Conservation (phyloP, 495 filamentous ascomycete species). For the Tuber brumale region DNA sequence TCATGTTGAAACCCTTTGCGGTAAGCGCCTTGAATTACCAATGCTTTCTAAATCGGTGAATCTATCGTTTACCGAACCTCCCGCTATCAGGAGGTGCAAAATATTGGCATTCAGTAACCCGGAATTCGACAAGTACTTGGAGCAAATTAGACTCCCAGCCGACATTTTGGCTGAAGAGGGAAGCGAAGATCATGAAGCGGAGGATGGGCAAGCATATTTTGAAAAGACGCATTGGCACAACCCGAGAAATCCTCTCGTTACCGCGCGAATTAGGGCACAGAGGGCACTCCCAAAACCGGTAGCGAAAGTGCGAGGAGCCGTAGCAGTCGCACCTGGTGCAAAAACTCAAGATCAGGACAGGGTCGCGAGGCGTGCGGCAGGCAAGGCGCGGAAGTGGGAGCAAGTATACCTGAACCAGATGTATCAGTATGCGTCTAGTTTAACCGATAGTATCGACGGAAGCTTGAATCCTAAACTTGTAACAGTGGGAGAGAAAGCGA, state of each 20-base stretch:
- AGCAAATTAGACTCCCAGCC: constrained; percentile 10
- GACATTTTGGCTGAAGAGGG: constrained; percentile 17
- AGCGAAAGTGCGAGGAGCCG: constrained; percentile 12
- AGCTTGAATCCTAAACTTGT: constrained; percentile 49
- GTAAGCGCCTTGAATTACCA: not conserved
- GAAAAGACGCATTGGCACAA: constrained; percentile 69
- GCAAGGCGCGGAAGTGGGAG: constrained; percentile 45
- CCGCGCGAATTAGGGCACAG: constrained; percentile 13
- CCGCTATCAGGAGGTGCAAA: not conserved
- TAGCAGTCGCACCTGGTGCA: constrained; percentile 1
- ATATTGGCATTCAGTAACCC: constrained; percentile 54
- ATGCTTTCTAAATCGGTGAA: not conserved
- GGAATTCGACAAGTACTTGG: constrained; percentile 55
- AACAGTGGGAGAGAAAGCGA: constrained; percentile 27
- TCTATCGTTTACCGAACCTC: not conserved
- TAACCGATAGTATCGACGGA: constrained; percentile 62
- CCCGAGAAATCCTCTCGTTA: constrained; percentile 46
- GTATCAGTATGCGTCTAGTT: constrained; percentile 60
- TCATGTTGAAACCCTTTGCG: not conserved
- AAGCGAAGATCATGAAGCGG: constrained; percentile 15
- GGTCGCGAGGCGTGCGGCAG: constrained; percentile 13
- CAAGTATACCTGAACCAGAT: constrained; percentile 60
- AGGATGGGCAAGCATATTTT: constrained; percentile 43
- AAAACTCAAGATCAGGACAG: constrained; percentile 26
- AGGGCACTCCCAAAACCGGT: constrained; percentile 24